Base-by-base conservation (phyloP, 305 asterid genomes). In the Nicotiana rustica region DNA sequence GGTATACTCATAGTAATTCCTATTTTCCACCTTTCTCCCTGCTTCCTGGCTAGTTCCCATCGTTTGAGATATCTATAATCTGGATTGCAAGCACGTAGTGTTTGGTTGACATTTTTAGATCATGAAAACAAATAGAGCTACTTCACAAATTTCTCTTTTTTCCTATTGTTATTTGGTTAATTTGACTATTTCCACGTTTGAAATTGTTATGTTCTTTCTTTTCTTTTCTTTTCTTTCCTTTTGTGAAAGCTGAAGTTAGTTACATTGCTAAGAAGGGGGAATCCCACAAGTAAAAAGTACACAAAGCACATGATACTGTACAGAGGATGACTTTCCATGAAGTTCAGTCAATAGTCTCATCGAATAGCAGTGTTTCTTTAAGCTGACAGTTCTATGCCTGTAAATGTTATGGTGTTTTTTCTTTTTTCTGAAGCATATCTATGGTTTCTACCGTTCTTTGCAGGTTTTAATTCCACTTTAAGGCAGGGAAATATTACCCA, bases 401-500 rank as follows among this genome's bases (percentile, higher is more conserved):
- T 49, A 44, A 25, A 59, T 73, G 8, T 14, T 49, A 5, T 21
- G 41, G 79, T 73, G 7, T 49, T 73, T 71, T 71, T 77, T 47
- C 47, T 49, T 59, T 79, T 77, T 49, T 81, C 66, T 21, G 65
- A 36, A 31, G 44, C 21, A 21, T 76, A 49, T 73, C 79, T 25
- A 12, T 25, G 64, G 64, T 49, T 73, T 73, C 79, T 35, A 47
- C 41, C 4, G 6, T 44, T 18, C 82, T 86, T 59, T 85, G 87
- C 89, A 97, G 99, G 99, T 80, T 97, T 97, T 89, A 97, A 97
- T 90, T 97, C 99, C 85, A 97, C 99, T 33, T 85, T 97, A 84
- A 90, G 99, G 87, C 99, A 93, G 91, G 99, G 99, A 66, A 97
- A 97, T 88, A 90, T 97, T 85, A 97, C 99, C 82, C 99, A 97